A percentile compares a stretch with the other conserved stretches of the same genome.
Conservation (phyloP, 2,329 filamentous ascomycete genomes). For the Fusarium coicis region DNA sequence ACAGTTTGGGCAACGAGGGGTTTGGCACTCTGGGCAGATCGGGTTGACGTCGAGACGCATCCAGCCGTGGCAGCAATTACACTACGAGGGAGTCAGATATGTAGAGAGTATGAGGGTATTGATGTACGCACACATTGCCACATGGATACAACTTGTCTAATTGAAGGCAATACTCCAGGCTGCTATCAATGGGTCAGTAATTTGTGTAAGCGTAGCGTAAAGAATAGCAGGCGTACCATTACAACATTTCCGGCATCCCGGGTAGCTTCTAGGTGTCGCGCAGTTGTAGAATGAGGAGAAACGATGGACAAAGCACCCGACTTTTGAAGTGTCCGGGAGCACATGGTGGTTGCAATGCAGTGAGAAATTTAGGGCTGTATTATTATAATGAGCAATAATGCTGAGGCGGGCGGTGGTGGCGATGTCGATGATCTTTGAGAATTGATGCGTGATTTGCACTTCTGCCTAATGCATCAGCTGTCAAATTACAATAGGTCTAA, state of each 20-base stretch:
- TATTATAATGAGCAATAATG: neutral
- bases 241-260: too few relatives aligned
- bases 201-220: fast-evolving
- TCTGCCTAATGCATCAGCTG: neutral
- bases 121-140: neutral
- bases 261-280: neutral
- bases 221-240: neutral
- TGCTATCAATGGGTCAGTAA: neutral
- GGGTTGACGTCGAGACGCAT: too few relatives aligned
- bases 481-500: neutral
- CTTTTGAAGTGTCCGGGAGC: neutral
- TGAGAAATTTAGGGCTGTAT: neutral
- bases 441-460: neutral
- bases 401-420: neutral
- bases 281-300: neutral
- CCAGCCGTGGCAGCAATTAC: neutral
- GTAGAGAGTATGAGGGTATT: fast-evolving
- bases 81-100: neutral
- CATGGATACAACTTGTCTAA: fast-evolving
- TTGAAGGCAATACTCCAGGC: neutral
- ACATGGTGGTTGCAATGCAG: neutral
- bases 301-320: fast-evolving
- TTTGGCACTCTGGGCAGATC: too few relatives aligned
- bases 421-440: neutral
- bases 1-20: fast-evolving